A percentile compares a stretch with the other conserved stretches of the same genome.
These are phyloP conservation scores for Alternaria metachromatica DNA, from an alignment of 2,329 filamentous ascomycete species.

Conservation along the genomic window DNA sequence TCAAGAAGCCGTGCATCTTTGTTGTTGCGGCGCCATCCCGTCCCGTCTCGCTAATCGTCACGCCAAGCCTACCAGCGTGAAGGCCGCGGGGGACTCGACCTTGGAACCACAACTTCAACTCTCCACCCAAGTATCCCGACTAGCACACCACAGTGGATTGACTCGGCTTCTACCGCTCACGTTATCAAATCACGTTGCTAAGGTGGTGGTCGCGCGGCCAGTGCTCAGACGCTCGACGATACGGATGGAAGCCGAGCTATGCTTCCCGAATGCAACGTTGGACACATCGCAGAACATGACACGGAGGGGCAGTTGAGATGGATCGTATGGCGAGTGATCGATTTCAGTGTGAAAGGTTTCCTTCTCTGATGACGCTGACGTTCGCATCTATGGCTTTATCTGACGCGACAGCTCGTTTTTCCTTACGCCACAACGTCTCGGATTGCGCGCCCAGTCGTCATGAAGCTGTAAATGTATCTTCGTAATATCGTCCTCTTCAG, in stretches of 20 bases:
- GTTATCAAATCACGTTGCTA: slow-evolving; percentile 20
- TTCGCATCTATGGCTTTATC: background rate
- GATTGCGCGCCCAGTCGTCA: slow-evolving; percentile 3
- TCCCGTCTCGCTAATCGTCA: slow-evolving; percentile 1
- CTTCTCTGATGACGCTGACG: background rate
- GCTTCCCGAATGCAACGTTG: slow-evolving; percentile 35
- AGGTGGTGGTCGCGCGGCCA: slow-evolving; percentile 14
- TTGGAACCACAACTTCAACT: slow-evolving; percentile 2
- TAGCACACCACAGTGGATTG: slow-evolving; percentile 3
- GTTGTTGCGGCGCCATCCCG: slow-evolving; percentile 4
- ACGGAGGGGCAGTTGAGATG: slow-evolving; percentile 6
- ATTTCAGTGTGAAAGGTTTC: background rate
- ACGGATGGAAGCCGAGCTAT: slow-evolving; percentile 6
- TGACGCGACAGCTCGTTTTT: slow-evolving; percentile 17
- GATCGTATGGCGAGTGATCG: slow-evolving; percentile 7
- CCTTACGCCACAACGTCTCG: slow-evolving; percentile 5
- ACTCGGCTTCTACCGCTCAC: slow-evolving; percentile 24
- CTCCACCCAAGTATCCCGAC: background rate
- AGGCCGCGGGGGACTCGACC: background rate
- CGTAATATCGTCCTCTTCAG: slow-evolving; percentile 3
- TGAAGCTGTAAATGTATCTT: slow-evolving; percentile 3
- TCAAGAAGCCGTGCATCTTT: background rate
- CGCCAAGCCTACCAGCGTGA: slow-evolving; percentile 6
- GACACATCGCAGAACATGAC: slow-evolving; percentile 14
- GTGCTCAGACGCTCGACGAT: slow-evolving; percentile 31